Conservation (phyloP, 805 yeast genomes). For the Teunomyces kruisii region DNA sequence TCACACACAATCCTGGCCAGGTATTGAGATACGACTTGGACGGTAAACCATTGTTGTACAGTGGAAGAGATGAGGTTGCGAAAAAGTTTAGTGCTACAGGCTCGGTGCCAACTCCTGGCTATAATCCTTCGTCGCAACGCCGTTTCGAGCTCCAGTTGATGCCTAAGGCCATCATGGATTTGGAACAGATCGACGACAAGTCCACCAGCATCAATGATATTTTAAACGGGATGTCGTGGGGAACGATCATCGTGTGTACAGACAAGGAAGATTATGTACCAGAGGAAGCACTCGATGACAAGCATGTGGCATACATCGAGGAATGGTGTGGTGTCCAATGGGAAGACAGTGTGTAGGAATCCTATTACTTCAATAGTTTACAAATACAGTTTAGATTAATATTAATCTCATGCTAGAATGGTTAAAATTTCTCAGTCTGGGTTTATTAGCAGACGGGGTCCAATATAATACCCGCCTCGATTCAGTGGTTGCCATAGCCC, state of each 20-base stretch:
- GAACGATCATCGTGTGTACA: conserved; percentile 82
- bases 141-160: conserved; percentile 85
- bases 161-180: conserved; percentile 88
- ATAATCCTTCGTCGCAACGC: conserved; percentile 58
- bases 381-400: too few relatives aligned
- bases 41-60: conserved; percentile 75
- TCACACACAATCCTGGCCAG: conserved; percentile 82
- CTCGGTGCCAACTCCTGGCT: conserved; percentile 58
- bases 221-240: conserved; percentile 94
- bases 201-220: conserved; percentile 33
- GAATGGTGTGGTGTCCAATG: conserved; percentile 87
- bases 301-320: conserved; percentile 75
- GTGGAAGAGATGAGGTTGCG: conserved; percentile 57
- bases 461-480: too few relatives aligned
- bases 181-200: conserved; percentile 51
- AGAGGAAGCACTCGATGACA: conserved; percentile 45
- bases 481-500: neutral
- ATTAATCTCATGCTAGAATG: too few relatives aligned
- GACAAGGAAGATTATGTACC: conserved; percentile 66
- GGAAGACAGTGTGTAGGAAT: conserved; percentile 49
- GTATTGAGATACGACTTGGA: conserved; percentile 81
- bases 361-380: neutral
- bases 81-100: conserved; percentile 34
- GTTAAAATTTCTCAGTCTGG: too few relatives aligned
- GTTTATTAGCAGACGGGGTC: too few relatives aligned